Conservation (phyloP, 495 filamentous ascomycete species). For the Penicillium paradoxum region DNA sequence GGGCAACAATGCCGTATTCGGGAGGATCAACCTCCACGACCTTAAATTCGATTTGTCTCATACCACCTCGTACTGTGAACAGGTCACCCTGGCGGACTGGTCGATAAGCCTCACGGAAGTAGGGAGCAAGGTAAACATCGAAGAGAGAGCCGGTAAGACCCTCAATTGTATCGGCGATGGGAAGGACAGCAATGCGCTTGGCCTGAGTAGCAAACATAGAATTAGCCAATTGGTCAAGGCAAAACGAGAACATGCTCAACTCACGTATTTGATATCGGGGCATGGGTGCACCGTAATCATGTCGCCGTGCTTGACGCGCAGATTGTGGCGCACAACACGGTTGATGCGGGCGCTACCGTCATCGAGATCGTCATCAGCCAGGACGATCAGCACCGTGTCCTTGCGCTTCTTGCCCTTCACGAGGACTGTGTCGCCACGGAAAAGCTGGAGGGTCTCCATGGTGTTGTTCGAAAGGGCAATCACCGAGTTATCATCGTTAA, state of each 20-base stretch:
- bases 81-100: constrained; percentile 94
- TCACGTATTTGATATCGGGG: constrained; percentile 99
- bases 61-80: constrained; percentile 94
- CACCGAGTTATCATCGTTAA: constrained; percentile 99
- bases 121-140: constrained; percentile 98
- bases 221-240: constrained; percentile 7
- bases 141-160: constrained; percentile 95
- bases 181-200: constrained; percentile 97
- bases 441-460: constrained; percentile 96
- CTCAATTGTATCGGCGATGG: constrained; percentile 97
- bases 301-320: constrained; percentile 97
- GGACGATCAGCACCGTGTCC: constrained; percentile 94
- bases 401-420: constrained; percentile 99
- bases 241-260: constrained; percentile 20
- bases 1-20: constrained; percentile 96
- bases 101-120: constrained; percentile 98
- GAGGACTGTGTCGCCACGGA: constrained; percentile 95
- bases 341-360: constrained; percentile 96
- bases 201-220: constrained; percentile 51
- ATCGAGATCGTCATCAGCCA: constrained; percentile 96
- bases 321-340: constrained; percentile 95
- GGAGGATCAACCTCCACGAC: constrained; percentile 98
- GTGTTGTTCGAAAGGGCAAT: constrained; percentile 98
- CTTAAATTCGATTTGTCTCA: constrained; percentile 99
- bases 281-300: constrained; percentile 96